Percentiles rank a stretch among this genome's conserved stretches.
Evolutionary conservation across 257 asterid species (phyloP).

Genomic region (Nicotiana undulata): DNA sequence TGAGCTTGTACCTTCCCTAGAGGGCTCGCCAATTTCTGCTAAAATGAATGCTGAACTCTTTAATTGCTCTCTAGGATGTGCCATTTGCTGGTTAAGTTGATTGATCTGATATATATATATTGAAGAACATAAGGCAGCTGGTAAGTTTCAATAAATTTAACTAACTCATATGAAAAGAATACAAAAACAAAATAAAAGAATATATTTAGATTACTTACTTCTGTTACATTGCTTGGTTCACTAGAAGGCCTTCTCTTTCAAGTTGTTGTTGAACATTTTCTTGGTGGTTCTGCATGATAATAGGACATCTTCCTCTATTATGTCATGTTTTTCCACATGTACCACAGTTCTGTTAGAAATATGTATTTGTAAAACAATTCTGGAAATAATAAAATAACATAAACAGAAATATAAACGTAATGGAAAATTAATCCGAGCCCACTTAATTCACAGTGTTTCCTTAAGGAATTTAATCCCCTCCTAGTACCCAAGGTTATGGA

Average conservation of each 20-base stretch:
- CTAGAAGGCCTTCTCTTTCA: background rate
- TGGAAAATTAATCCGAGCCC: too few species aligned
- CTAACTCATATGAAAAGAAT: background rate
- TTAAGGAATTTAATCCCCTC: too few species aligned
- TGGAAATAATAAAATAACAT: too few species aligned
- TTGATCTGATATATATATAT: background rate
- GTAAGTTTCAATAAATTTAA: background rate
- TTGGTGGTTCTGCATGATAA: background rate
- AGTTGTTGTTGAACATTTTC: background rate
- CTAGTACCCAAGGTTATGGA: too few species aligned
- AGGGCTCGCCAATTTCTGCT: background rate
- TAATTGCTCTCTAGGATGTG: background rate
- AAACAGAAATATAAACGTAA: too few species aligned
- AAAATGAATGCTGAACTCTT: background rate
- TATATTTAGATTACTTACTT: background rate
- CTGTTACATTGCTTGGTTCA: background rate
- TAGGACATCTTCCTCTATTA: background rate
- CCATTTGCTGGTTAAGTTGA: background rate
- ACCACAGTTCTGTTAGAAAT: too few species aligned
- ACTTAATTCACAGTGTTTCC: too few species aligned
- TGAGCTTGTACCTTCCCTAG: background rate
- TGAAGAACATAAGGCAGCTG: background rate
- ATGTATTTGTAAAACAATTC: too few species aligned
- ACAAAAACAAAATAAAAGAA: background rate
- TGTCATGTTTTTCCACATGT: background rate